Base-by-base conservation (phyloP, 169 alveolate genomes). In the Eimeria mitis region DNA sequence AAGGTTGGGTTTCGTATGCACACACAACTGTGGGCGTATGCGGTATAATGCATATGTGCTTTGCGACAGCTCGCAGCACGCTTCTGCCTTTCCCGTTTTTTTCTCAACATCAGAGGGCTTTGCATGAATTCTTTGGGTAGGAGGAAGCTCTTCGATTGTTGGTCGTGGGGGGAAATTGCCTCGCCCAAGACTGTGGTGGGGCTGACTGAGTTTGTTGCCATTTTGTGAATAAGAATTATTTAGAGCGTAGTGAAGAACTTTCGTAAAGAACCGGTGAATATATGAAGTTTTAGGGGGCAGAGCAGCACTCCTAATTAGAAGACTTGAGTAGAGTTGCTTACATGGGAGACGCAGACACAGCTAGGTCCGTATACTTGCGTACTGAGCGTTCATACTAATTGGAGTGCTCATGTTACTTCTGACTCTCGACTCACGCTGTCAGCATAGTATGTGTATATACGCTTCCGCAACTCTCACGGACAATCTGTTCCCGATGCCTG, bases 61-160 rank as follows among this genome's bases (percentile, higher is more conserved):
- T 11, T 68, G 78, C 44, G 78, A 68, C 78, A 68, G 78, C 11
- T 68, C 78, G 78, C 78, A 34, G 78, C 78, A 68, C 78, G 78
- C 28, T 68, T 34, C 78, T 68, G 78, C 78, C 78, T 68, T 68
- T 14, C 25, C 78, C 78, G 47, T n/a, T 23, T 8, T 34, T 68
- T 34, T 68, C 49, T 49, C 78, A 68, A 68, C 49, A 68, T 31
- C 9, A 68, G 25, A 16, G 78, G 49, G 78, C 21, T n/a, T n/a
- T 68, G 16, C 78, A 31, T 34, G 78, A 44, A 34, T n/a, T 34
- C 34, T 44, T 68, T 68, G 49, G 78, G 78, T n/a, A 34, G 47
- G 25, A 31, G 78, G 78, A 34, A 3, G 25, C 7, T 68, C 78
- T 44, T 34, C 34, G 28, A 31, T 63, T 16, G 73, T 28, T 28